These are phyloP conservation scores for Rosa multiflora DNA, from an alignment of 306 rosid genomes.

Conservation along the genomic window DNA sequence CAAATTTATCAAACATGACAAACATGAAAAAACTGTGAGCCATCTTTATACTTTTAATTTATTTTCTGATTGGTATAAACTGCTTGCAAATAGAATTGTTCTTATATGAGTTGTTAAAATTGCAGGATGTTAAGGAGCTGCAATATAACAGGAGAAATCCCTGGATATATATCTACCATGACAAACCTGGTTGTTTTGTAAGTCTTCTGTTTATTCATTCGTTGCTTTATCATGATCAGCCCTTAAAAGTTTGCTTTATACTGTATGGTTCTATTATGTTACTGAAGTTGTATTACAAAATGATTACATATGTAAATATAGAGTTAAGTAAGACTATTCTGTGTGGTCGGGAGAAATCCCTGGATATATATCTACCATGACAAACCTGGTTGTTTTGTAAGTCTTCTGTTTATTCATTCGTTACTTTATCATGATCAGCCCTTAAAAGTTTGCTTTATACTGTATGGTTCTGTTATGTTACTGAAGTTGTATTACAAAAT, in stretches of 20 bases:
- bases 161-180: conserved; percentile 13
- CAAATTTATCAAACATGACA: conserved; percentile 21
- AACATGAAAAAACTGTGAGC: conserved; percentile 21
- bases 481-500: background rate
- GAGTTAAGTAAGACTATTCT: background rate
- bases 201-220: background rate
- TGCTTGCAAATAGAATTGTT: background rate
- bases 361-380: conserved; percentile 8
- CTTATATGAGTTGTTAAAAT: background rate
- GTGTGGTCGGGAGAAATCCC: conserved; percentile 12
- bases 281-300: background rate
- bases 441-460: background rate
- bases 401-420: background rate
- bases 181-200: background rate
- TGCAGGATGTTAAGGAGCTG: conserved; percentile 28
- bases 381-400: conserved; percentile 1
- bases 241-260: background rate
- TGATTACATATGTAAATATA: background rate
- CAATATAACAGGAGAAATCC: conserved; percentile 18
- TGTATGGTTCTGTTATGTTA: background rate
- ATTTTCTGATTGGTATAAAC: background rate
- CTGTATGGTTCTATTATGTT: background rate
- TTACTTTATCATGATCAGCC: background rate
- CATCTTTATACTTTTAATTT: background rate
- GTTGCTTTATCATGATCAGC: background rate